Percentiles rank a stretch among this genome's conserved stretches.
These are phyloP conservation scores for Heteromeles arbutifolia DNA, from an alignment of 306 rosid species.

Conservation along the genomic window DNA sequence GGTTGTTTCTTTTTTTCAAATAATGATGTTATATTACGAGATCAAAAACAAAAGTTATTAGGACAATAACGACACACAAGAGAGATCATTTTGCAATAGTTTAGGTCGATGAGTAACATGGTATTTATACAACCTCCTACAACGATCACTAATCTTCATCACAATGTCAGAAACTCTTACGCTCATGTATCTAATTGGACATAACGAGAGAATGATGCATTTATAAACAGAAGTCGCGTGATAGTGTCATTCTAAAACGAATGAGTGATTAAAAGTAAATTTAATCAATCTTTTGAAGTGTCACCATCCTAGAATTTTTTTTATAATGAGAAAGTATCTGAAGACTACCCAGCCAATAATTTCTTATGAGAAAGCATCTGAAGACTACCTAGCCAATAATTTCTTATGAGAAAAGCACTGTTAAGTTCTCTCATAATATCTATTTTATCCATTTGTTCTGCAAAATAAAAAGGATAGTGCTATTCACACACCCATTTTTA, in stretches of 20 bases:
- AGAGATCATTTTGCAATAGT: background rate
- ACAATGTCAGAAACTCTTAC: background rate
- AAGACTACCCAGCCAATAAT: background rate
- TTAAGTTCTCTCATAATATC: background rate
- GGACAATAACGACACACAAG: background rate
- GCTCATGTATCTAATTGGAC: background rate
- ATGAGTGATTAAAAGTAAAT: background rate
- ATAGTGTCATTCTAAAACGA: no score
- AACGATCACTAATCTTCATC: background rate
- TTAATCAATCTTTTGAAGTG: background rate
- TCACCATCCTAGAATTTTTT: background rate
- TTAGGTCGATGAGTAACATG: background rate
- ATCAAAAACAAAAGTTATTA: background rate
- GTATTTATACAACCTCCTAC: background rate
- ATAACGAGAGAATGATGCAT: background rate
- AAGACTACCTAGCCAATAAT: background rate
- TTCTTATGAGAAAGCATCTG: background rate
- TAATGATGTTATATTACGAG: background rate
- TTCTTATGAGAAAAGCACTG: background rate
- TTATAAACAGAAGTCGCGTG: background rate
- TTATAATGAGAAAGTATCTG: background rate
- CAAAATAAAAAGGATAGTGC: no score
- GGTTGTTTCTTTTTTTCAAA: background rate
- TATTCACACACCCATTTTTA: no score
- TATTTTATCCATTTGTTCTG: background rate